Evolutionary conservation across 2,329 filamentous ascomycete genomes (phyloP).

Genomic region (Fusarium sp.): DNA sequence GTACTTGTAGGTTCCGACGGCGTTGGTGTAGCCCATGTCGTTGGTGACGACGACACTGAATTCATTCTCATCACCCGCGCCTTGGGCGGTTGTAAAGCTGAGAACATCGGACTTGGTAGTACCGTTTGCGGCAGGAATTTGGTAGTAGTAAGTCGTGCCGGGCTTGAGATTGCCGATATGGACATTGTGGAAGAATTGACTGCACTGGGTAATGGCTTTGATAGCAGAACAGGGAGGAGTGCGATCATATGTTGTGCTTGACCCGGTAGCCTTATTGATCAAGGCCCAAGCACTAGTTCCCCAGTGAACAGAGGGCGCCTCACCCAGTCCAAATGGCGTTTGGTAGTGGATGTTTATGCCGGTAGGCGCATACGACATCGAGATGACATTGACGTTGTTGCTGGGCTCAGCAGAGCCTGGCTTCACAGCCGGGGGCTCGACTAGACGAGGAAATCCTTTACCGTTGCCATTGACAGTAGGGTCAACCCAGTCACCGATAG

Average conservation of each 20-base stretch:
- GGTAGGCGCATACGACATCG: not conserved
- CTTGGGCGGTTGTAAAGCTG: not conserved
- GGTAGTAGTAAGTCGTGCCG: not conserved
- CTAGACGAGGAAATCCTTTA: conserved; percentile 1
- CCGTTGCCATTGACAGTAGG: not conserved
- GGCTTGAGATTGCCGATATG: not conserved
- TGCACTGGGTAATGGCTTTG: not conserved
- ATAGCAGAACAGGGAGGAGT: not conserved
- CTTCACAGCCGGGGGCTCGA: not conserved
- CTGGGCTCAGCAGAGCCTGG: not conserved
- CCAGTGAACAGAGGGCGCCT: accelerated
- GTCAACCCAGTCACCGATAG: conserved; percentile 3
- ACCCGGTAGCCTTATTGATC: not conserved
- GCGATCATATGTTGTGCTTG: conserved; percentile 3
- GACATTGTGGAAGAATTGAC: conserved; percentile 8
- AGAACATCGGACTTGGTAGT: not conserved
- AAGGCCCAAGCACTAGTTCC: not conserved
- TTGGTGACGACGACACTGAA: not conserved
- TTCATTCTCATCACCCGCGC: not conserved
- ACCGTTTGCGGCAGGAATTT: not conserved
- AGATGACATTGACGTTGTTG: conserved; percentile 18
- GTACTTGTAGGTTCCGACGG: accelerated
- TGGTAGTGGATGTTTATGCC: conserved; percentile 12
- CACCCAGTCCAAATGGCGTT: not conserved
- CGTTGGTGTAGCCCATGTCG: conserved; percentile 2